These are phyloP conservation scores for Trichoderma sp. DNA, from an alignment of 2,329 filamentous ascomycete species.

Conservation along the genomic window DNA sequence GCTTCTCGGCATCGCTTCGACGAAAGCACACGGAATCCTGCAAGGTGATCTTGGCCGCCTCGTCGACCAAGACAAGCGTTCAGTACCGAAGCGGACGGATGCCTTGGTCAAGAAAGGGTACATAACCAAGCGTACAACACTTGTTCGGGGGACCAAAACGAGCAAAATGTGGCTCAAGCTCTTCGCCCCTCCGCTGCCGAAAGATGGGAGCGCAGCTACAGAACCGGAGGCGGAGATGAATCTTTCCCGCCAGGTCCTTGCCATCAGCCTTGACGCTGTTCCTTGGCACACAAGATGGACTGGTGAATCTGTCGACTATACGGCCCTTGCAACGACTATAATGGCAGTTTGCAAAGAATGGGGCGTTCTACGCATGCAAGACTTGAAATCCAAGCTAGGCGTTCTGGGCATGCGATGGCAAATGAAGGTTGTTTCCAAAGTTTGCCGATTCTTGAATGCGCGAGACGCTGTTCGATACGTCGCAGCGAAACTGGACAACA, in stretches of 20 bases:
- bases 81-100: constrained; percentile 63
- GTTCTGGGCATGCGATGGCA: constrained; percentile 58
- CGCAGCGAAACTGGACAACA: constrained; percentile 56
- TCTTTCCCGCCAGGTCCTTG: constrained; percentile 45
- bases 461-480: constrained; percentile 60
- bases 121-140: constrained; percentile 61
- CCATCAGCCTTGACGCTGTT: constrained; percentile 55
- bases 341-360: constrained; percentile 61
- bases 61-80: constrained; percentile 64
- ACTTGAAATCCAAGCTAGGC: constrained; percentile 61
- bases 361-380: constrained; percentile 59
- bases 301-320: constrained; percentile 60
- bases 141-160: constrained; percentile 61
- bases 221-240: constrained; percentile 42
- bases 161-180: constrained; percentile 63
- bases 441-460: constrained; percentile 59
- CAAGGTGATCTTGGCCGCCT: constrained; percentile 62
- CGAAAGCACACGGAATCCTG: constrained; percentile 57
- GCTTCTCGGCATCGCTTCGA: constrained; percentile 59
- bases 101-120: constrained; percentile 62
- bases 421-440: constrained; percentile 62
- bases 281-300: constrained; percentile 61
- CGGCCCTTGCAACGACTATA: constrained; percentile 59
- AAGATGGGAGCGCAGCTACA: constrained; percentile 37
- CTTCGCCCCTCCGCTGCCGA: constrained; percentile 53